Evolutionary conservation across 1,139 yeast genomes (phyloP).

Genomic region (Zygosaccharomyces sapae): DNA sequence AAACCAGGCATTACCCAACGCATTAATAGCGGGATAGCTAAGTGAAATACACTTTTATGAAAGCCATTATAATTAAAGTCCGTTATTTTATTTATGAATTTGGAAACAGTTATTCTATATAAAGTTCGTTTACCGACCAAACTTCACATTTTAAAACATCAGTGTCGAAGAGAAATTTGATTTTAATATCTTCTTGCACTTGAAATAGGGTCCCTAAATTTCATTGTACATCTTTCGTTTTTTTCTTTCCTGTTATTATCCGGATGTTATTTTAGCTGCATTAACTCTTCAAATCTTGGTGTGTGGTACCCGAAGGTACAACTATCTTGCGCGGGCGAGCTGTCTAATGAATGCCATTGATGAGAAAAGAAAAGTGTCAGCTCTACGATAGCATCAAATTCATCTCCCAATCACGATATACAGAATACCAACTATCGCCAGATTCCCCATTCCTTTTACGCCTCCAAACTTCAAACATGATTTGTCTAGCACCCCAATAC

Average conservation of each 20-base stretch:
- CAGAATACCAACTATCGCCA: conserved; percentile 72
- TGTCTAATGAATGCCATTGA: neutral
- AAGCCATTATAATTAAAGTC: neutral
- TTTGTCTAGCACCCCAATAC: conserved; percentile 81
- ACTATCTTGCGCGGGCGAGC: no score
- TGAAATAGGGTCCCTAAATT: no score
- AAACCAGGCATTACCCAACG: neutral
- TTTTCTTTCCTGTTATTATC: no score
- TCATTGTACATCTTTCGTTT: no score
- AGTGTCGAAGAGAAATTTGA: neutral
- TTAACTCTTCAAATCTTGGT: no score
- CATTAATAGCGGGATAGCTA: neutral
- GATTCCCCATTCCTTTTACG: conserved; percentile 57
- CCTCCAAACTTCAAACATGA: conserved; percentile 84
- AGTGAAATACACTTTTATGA: neutral
- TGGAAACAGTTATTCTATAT: neutral
- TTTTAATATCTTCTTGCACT: no score
- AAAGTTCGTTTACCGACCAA: neutral
- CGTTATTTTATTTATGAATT: neutral
- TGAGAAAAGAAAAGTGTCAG: neutral
- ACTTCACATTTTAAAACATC: neutral
- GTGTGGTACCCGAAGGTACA: no score
- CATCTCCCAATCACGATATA: conserved; percentile 79
- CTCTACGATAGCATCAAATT: conserved; percentile 56
- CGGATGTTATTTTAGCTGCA: no score